Conservation (phyloP, 768 basidiomycete genomes). For the Clathrus columnatus region DNA sequence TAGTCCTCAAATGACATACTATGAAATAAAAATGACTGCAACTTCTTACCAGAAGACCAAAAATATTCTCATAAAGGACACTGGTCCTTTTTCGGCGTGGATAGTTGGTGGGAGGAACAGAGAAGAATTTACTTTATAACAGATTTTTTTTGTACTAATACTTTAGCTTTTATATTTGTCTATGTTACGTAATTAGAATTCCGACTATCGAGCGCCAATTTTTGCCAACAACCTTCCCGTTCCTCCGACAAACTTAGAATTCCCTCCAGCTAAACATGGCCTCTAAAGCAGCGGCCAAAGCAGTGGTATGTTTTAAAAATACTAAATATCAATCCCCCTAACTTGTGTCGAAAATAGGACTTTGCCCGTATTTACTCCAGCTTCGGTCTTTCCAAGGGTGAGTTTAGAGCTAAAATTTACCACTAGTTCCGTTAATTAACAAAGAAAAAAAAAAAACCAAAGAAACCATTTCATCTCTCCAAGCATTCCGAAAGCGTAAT, state of each 20-base stretch:
- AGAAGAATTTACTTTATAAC: slow-evolving; percentile 38
- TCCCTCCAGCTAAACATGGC: slow-evolving; percentile 40
- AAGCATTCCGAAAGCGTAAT: slow-evolving; percentile 95
- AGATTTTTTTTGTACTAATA: neutral
- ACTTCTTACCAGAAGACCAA: slow-evolving; percentile 46
- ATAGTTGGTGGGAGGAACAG: slow-evolving; percentile 41
- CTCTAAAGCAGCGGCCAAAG: slow-evolving; percentile 60
- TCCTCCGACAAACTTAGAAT: neutral
- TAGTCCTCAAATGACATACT: slow-evolving; percentile 33
- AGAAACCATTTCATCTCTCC: slow-evolving; percentile 88
- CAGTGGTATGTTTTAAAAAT: slow-evolving; percentile 39
- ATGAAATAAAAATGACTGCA: slow-evolving; percentile 30
- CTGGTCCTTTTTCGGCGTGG: slow-evolving; percentile 56
- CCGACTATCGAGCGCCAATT: neutral
- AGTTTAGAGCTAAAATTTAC: slow-evolving; percentile 15
- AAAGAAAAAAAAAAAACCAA: slow-evolving; percentile 10
- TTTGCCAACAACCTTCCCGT: neutral
- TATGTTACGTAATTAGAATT: neutral
- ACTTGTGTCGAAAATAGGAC: slow-evolving; percentile 43
- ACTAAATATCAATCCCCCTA: neutral
- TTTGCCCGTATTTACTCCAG: slow-evolving; percentile 77
- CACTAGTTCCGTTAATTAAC: neutral
- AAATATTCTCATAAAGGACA: slow-evolving; percentile 31
- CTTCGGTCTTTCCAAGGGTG: slow-evolving; percentile 81
- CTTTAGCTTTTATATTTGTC: neutral